Evolutionary conservation across 2,329 filamentous ascomycete species (phyloP), one percentile per base, ranked within the genome.

Genomic region (Exophiala spinifera): DNA sequence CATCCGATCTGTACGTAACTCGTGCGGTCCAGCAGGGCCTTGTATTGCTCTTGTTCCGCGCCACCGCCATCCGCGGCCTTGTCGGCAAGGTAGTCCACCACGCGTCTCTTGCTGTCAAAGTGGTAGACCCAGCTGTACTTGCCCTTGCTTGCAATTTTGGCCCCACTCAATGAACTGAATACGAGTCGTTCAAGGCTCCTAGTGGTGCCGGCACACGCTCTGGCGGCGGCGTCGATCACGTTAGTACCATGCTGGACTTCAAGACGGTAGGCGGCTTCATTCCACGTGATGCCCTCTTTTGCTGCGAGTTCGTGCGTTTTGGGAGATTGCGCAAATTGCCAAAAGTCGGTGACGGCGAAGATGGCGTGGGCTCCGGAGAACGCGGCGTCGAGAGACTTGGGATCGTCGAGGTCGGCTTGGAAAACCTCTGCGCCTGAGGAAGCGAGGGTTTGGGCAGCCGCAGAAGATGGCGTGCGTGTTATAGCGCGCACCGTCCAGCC

Each of bases 61-160:
- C 14, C 15, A 5, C 10, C 36, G 11, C 36, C 5, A 11, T 7
- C 19, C 6, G 43, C 3, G 13, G 21, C 43, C 37, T 49, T 43
- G 15, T n/a, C 49, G 44, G 15, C 64, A 52, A 44, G 60, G 44
- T 74, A 74, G 2, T 65, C 60, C 1, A 61, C 65, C 4, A 64
- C 67, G 1, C 63, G 62, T 4, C 70, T 73, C 57, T 77, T 77
- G 11, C 66, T 63, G 37, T 76, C 71, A 51, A 74, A 76, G 58
- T 77, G 73, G 45, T 71, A 70, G 0, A 75, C 70, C 13, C 66
- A 62, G 2, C 51, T 69, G 51, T 76, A 76, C 56, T 74, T 73
- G 0, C 75, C 75, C 8, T 61, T 62, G n/a, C 69, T 73, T 64
- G 66, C 69, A 53, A 69, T 72, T 6, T 58, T 64, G 1, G 66